Evolutionary conservation across 805 yeast species (phyloP).

Genomic region (Myxozyma melibiosi): DNA sequence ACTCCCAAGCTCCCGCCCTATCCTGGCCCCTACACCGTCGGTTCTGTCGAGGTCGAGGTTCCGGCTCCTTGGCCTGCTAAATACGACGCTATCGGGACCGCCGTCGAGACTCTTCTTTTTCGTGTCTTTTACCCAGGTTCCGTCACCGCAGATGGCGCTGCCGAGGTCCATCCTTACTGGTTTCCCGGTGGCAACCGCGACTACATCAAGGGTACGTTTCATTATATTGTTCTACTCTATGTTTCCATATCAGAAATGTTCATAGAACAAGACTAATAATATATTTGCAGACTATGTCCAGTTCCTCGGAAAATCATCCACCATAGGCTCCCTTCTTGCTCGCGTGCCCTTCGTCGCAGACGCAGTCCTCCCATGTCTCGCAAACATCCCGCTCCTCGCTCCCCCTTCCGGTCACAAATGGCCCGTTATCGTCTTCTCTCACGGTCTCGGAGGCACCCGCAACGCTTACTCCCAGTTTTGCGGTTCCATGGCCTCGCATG

Average conservation of each 20-base stretch:
- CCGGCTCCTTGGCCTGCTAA: slow-evolving; percentile 29
- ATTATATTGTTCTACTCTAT: not conserved
- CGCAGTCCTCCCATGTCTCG: slow-evolving; percentile 10
- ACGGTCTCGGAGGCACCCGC: slow-evolving; percentile 36
- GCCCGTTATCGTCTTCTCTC: slow-evolving; percentile 35
- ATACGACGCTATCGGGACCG: slow-evolving; percentile 22
- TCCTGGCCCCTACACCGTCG: slow-evolving; percentile 35
- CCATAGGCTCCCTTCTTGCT: slow-evolving; percentile 9
- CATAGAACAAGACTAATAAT: not conserved
- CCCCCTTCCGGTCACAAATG: slow-evolving; percentile 30
- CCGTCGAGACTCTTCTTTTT: slow-evolving; percentile 31
- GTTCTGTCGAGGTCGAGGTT: slow-evolving; percentile 33
- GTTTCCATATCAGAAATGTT: not conserved
- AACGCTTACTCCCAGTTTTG: slow-evolving; percentile 35
- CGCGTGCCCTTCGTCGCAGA: slow-evolving; percentile 29
- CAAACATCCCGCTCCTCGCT: slow-evolving; percentile 20
- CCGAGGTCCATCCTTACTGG: slow-evolving; percentile 28
- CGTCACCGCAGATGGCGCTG: not conserved
- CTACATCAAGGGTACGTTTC: slow-evolving; percentile 20
- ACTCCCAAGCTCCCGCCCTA: slow-evolving; percentile 36
- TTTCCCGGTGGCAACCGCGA: slow-evolving; percentile 27
- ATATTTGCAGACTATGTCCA: slow-evolving; percentile 9
- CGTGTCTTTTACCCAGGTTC: slow-evolving; percentile 35
- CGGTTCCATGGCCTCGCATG: slow-evolving; percentile 35
- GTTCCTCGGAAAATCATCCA: slow-evolving; percentile 9